A percentile compares a stretch with the other conserved stretches of the same genome.
Conservation (phyloP, 129 eudicot species). For the Tanacetum coccineum region DNA sequence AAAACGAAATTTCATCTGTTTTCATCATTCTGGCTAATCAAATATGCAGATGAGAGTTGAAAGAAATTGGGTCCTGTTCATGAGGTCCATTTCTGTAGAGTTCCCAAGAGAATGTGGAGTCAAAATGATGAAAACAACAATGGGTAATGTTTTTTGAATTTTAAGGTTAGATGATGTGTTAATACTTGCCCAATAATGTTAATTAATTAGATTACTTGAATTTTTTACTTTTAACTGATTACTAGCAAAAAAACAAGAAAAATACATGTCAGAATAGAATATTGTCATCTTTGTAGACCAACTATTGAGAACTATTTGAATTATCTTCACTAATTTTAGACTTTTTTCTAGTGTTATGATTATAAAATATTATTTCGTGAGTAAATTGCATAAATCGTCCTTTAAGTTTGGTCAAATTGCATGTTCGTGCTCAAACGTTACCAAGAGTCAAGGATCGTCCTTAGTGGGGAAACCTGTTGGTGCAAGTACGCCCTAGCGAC, state of each 20-base stretch:
- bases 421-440: no score
- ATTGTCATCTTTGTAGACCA: no score
- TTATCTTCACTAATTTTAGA: neutral
- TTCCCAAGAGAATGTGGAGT: constrained; percentile 20
- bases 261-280: no score
- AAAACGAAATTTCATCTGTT: constrained; percentile 47
- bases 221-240: neutral
- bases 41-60: constrained; percentile 26
- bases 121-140: constrained; percentile 23
- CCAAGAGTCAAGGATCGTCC: no score
- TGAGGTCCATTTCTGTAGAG: constrained; percentile 32
- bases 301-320: no score
- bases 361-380: no score
- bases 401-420: no score
- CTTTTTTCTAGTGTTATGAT: neutral
- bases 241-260: neutral
- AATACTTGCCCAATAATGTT: neutral
- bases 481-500: no score
- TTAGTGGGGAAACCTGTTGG: no score
- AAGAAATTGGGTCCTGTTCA: constrained; percentile 25
- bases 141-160: constrained; percentile 36
- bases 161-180: constrained; percentile 3
- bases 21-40: constrained; percentile 39
- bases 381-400: no score
- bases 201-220: constrained; percentile 7